Base-by-base conservation (phyloP, 2,329 filamentous ascomycete genomes). In the Pestalotiopsis sp. region DNA sequence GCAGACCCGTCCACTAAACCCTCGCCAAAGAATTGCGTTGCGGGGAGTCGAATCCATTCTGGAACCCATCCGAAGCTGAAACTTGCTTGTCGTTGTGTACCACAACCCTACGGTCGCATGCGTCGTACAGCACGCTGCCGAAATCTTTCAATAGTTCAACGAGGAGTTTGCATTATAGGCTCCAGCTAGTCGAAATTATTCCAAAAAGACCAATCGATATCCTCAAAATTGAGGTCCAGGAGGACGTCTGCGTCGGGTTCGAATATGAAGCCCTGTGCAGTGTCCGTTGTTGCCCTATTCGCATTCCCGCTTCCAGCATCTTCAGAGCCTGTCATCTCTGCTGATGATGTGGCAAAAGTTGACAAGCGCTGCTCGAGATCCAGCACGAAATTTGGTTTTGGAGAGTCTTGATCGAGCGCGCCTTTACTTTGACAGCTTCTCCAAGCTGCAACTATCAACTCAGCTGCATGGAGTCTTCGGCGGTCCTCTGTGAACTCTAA, bases 181-280 rank as follows among this genome's bases (percentile, higher is more conserved):
- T 9, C 20, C 3, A 27, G 38, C 27, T 62, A 20, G 36, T 59
- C 59, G 4, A 62, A 38, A 23, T 36, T 62, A 36, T 62, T 62
- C 59, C 59, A 62, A 39, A 62, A 62, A 9, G 59, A 31, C 59
- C 59, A 62, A 36, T 62, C 59, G 23, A 62, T 62, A 20, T 62
- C 59, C 38, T 41, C 23, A 14, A 62, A 62, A 62, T 62, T 41
- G 9, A 62, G 59, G 2, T 62, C 59, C 11, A 62, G 27, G 9
- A 62, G 31, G 4, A 17, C 20, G 11, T 62, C 31, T 41, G 27
- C 27, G 2, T 62, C 59, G 3, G n/a, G 4, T 20, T 62, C 59
- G 12, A 13, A 12, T 4, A 39, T 20, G 36, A 62, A 39, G n/a
- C 59, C 38, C 59, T 38, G 31, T 2, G 27, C 9, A 23, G 9